Evolutionary conservation across 1,284 basidiomycete genomes (phyloP), one percentile per base, ranked within the genome.

Genomic region (Irpex sp.): DNA sequence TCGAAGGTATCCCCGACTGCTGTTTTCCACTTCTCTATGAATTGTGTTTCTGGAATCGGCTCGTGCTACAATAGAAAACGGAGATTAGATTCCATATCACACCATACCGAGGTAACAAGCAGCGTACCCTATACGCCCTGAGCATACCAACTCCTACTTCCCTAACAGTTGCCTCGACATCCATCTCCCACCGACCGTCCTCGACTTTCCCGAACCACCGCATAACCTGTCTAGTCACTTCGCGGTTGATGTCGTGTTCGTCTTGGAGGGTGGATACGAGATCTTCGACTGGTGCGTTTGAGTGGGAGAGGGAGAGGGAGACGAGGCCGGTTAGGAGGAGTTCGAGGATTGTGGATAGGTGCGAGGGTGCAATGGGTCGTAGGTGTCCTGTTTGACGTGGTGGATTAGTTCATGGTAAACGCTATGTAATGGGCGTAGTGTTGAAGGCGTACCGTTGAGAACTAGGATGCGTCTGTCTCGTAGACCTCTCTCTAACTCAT

Each of bases 1-100:
- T 83, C 82, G 70, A 93, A 96, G 2, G 83, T 81, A 68, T 95
- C 92, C 0, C 93, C 92, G 0, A 93, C 88, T 4, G 82, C 78
- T 0, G 74, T 71, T 62, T 82, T 85, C 95, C 94, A 97, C 61
- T 82, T 82, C 0, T 69, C 67, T 37, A 93, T 61, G 62, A 95
- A 87, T 0, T 78, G 77, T 11, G 80, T 77, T 62, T 84, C 80
- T 0, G 75, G 68, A 26, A 90, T 82, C 0, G 87, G 79, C 1
- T 84, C 83, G 61, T 85, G 78, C 86, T 90, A 57, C 51, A 60
- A 17, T n/a, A 35, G 33, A 19, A 21, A 21, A 21, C 21, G 1
- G 21, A 33, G 31, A 43, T 17, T n/a, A 39, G 69, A n/a, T 70
- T 51, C 39, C 51, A 17, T 7, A 19, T 51, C 53, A 15, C 5